These are phyloP conservation scores for Phytophthora hibernalis DNA, from an alignment of 352 stramenopile species.

Conservation along the genomic window DNA sequence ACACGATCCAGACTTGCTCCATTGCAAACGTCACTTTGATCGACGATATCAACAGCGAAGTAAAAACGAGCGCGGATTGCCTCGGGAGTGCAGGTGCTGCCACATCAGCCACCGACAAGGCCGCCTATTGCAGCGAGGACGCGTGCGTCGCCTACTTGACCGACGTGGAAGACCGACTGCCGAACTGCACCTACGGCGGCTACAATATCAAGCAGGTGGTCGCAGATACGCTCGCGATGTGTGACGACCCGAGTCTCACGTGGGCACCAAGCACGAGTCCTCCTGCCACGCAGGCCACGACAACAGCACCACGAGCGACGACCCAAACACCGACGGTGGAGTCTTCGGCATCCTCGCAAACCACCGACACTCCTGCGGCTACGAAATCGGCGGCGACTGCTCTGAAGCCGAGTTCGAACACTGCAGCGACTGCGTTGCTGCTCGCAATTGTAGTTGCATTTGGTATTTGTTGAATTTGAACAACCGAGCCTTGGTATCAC, in stretches of 20 bases:
- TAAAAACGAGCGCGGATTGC: conserved; percentile 16
- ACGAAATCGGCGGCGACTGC: neutral
- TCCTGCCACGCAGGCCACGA: neutral
- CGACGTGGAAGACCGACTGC: conserved; percentile 12
- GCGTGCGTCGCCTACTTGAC: conserved; percentile 20
- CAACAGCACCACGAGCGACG: conserved; percentile 1
- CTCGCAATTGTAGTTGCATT: neutral
- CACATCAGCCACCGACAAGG: neutral
- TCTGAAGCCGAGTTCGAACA: neutral
- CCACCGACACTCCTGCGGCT: conserved; percentile 1
- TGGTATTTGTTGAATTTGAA: neutral
- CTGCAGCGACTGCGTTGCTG: neutral
- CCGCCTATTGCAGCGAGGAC: conserved; percentile 8
- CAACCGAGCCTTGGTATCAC: neutral
- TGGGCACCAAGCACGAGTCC: conserved; percentile 8
- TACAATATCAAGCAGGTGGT: conserved; percentile 23
- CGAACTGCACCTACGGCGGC: conserved; percentile 18
- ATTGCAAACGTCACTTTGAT: conserved; percentile 7
- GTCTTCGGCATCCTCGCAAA: conserved; percentile 8
- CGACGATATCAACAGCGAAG: conserved; percentile 7
- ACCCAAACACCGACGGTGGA: conserved; percentile 1
- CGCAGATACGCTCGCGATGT: conserved; percentile 15
- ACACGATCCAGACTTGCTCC: conserved; percentile 6
- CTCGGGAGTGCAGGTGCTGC: conserved; percentile 18
- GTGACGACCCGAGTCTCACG: conserved; percentile 6